Percentiles rank a stretch among this genome's conserved stretches.
phyloP scores from a whole-genome alignment of 345 rosid species.

The Mallotus nudiflorus region DNA sequence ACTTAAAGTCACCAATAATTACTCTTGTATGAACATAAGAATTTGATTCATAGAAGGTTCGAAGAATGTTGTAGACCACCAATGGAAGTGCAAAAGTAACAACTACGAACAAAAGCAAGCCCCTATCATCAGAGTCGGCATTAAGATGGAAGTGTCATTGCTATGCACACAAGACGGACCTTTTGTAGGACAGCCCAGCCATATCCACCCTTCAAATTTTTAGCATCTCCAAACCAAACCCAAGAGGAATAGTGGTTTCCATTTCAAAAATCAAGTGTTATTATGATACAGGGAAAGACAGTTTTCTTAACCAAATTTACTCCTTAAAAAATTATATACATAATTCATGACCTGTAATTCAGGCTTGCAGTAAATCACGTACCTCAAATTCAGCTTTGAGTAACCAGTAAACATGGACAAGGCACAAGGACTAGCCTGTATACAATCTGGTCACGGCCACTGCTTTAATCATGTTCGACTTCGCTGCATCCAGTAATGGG shows the following conservation, averaged over 20 bases:
- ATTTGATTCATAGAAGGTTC: too few species aligned
- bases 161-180: not conserved
- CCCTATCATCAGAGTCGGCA: too few species aligned
- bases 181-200: not conserved
- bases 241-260: not conserved
- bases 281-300: not conserved
- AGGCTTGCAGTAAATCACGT: not conserved
- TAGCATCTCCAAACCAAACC: not conserved
- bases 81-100: too few species aligned
- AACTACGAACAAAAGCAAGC: too few species aligned
- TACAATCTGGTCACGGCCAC: constrained; percentile 13
- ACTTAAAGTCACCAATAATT: too few species aligned
- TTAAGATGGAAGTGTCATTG: not conserved
- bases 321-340: not conserved
- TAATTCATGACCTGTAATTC: not conserved
- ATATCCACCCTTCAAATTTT: not conserved
- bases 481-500: constrained; percentile 90
- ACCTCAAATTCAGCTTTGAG: not conserved
- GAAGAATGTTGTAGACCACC: too few species aligned
- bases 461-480: constrained; percentile 59
- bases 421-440: constrained; percentile 12
- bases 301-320: not conserved
- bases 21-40: too few species aligned
- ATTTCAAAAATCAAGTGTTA: not conserved
- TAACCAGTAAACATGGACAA: not conserved